Evolutionary conservation across 441 rosid genomes (phyloP).

Genomic region (Adansonia rubrostipa): DNA sequence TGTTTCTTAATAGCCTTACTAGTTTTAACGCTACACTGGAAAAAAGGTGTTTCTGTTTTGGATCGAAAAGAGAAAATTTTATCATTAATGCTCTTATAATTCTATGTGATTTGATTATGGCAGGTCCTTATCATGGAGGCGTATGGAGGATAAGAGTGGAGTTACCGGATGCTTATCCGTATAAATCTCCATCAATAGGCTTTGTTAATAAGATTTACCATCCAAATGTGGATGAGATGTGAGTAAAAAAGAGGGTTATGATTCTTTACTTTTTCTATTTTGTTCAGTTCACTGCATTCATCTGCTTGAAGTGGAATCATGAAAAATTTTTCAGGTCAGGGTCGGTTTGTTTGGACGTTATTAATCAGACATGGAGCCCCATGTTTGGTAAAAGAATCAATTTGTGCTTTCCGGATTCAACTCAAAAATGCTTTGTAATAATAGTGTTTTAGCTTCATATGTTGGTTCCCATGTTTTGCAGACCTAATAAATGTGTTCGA

Average conservation of each 20-base stretch:
- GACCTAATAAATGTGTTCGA: constrained; percentile 70
- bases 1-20: not conserved
- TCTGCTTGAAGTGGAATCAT: constrained; percentile 18
- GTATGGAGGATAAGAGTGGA: constrained; percentile 67
- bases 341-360: constrained; percentile 69
- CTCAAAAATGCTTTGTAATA: not conserved
- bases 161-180: constrained; percentile 71
- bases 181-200: constrained; percentile 65
- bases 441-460: constrained; percentile 15
- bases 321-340: constrained; percentile 56
- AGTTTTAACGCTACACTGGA: not conserved
- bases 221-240: constrained; percentile 74
- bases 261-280: not conserved
- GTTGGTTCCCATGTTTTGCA: constrained; percentile 30
- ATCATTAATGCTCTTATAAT: not conserved
- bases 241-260: constrained; percentile 32
- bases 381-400: constrained; percentile 55
- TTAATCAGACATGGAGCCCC: constrained; percentile 70
- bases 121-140: constrained; percentile 74
- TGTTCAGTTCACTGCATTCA: not conserved
- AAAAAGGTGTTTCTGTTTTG: constrained; percentile 12
- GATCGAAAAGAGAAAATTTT: not conserved
- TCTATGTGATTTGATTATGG: constrained; percentile 8
- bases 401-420: not conserved
- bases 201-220: constrained; percentile 71